Evolutionary conservation across 2,329 filamentous ascomycete species (phyloP).

Genomic region (Tympanopsis confertula): DNA sequence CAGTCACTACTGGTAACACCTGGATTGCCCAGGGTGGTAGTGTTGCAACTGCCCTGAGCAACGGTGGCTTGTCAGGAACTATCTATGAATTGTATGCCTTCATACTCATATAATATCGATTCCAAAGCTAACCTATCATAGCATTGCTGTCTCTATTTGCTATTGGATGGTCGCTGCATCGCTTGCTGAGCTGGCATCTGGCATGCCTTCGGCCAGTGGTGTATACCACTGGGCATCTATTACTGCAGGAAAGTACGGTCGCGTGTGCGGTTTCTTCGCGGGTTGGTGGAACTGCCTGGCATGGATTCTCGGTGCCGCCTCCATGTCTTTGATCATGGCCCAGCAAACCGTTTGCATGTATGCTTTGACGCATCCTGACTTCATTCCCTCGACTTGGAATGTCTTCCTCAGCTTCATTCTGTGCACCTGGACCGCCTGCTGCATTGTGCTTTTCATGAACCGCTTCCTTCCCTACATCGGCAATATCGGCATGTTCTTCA

Average conservation of each 20-base stretch:
- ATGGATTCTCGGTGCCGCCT: constrained; percentile 32
- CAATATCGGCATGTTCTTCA: constrained; percentile 39
- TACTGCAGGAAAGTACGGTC: constrained; percentile 33
- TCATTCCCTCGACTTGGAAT: constrained; percentile 25
- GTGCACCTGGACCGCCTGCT: constrained; percentile 24
- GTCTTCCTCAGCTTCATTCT: constrained; percentile 28
- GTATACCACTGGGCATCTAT: constrained; percentile 40
- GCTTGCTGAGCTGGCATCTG: constrained; percentile 34
- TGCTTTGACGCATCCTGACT: constrained; percentile 12
- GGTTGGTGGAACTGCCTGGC: constrained; percentile 39
- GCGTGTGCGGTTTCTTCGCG: constrained; percentile 32
- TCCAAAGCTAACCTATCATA: constrained; percentile 1
- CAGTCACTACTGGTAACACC: constrained; percentile 28
- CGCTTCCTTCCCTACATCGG: constrained; percentile 37
- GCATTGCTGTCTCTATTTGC: constrained; percentile 32
- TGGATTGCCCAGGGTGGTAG: constrained; percentile 33
- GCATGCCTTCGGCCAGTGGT: constrained; percentile 25
- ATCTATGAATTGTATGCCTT: constrained; percentile 25
- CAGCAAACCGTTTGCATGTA: constrained; percentile 8
- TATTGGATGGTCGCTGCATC: constrained; percentile 36
- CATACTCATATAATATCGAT: neutral
- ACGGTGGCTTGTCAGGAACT: constrained; percentile 30
- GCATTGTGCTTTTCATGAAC: constrained; percentile 39
- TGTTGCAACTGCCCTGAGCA: constrained; percentile 25
- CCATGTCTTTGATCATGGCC: constrained; percentile 17